Conservation (phyloP, 108 stramenopile genomes). For the Nitzschia palea region DNA sequence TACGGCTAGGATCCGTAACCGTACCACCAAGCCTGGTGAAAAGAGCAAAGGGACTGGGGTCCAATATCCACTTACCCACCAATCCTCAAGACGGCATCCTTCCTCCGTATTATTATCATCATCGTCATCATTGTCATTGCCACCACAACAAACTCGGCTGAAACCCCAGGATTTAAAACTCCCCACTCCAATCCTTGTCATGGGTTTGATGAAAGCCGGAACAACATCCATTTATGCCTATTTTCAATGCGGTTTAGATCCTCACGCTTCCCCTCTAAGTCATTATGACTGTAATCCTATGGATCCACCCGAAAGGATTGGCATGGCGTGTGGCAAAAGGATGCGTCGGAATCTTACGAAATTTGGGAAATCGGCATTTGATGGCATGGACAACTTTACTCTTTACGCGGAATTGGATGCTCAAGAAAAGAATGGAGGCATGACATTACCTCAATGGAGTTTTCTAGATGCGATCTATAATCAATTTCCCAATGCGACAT, state of each 20-base stretch:
- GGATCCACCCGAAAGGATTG: neutral
- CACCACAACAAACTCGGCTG: neutral
- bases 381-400: conserved; percentile 9
- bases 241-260: conserved; percentile 32
- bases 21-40: too few relatives aligned
- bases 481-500: conserved; percentile 35
- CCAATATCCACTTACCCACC: too few relatives aligned
- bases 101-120: too few relatives aligned
- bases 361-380: conserved; percentile 4
- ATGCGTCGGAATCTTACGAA: conserved; percentile 20
- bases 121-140: too few relatives aligned
- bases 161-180: conserved; percentile 16
- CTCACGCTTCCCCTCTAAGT: conserved; percentile 2
- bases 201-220: conserved; percentile 39
- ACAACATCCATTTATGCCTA: conserved; percentile 32
- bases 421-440: conserved; percentile 25
- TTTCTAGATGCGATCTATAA: conserved; percentile 18
- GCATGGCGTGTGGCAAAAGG: conserved; percentile 26
- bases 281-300: conserved; percentile 24
- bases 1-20: too few relatives aligned
- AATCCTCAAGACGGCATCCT: too few relatives aligned
- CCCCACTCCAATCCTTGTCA: conserved; percentile 28
- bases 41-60: too few relatives aligned
- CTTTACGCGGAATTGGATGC: conserved; percentile 38
- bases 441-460: conserved; percentile 34